Percentiles rank a stretch among this genome's conserved stretches.
These are phyloP conservation scores for Gyrodon lividus DNA, from an alignment of 768 basidiomycete species.

Conservation along the genomic window DNA sequence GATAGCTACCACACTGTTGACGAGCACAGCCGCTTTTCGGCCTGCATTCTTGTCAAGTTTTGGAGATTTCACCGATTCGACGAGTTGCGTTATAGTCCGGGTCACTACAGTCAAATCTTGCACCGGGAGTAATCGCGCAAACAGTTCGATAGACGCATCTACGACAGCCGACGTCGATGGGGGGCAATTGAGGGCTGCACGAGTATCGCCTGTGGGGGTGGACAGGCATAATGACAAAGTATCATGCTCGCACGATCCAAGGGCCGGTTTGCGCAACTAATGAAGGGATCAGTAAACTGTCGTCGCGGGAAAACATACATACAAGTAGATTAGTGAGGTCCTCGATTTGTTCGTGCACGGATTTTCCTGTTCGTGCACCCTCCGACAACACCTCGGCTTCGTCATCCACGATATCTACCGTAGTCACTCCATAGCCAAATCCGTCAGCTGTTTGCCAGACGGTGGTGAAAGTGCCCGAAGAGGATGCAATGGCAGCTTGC, in stretches of 20 bases:
- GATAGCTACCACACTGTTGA: conserved; percentile 78
- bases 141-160: conserved; percentile 86
- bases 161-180: conserved; percentile 81
- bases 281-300: not conserved
- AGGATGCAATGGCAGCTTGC: conserved; percentile 89
- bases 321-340: conserved; percentile 78
- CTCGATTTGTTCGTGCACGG: conserved; percentile 80
- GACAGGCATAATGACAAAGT: conserved; percentile 66
- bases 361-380: conserved; percentile 33
- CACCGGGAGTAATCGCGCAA: conserved; percentile 71
- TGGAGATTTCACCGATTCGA: conserved; percentile 66
- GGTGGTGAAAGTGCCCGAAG: conserved; percentile 75
- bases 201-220: conserved; percentile 43
- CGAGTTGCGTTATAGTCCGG: conserved; percentile 54
- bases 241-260: conserved; percentile 87
- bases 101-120: conserved; percentile 66
- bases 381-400: conserved; percentile 29
- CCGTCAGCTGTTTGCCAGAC: conserved; percentile 89
- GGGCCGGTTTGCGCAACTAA: conserved; percentile 61
- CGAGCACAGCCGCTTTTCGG: conserved; percentile 75
- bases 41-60: conserved; percentile 88
- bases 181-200: conserved; percentile 56
- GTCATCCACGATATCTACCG: conserved; percentile 52
- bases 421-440: conserved; percentile 89
- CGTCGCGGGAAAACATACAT: conserved; percentile 21